Base-by-base conservation (phyloP, 345 rosid species). In the Moricandia moricandioides region DNA sequence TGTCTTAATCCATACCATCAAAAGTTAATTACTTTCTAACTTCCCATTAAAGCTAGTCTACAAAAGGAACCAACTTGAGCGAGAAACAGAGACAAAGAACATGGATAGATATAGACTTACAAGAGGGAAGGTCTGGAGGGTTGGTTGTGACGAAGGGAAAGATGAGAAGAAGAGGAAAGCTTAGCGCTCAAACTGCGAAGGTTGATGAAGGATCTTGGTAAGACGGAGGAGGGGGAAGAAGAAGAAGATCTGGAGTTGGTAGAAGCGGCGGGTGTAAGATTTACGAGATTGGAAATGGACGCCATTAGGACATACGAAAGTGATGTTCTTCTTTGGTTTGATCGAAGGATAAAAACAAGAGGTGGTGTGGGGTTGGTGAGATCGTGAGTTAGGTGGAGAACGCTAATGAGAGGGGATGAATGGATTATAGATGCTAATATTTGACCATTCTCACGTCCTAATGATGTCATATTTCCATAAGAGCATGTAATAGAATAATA, bases 251-350 rank as follows among this genome's bases (percentile, higher is more conserved):
- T 73, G 72, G 79, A 13, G 61, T 16, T 27, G 16, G 79, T 30
- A 18, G 83, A 72, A 47, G 86, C 61, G 1, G 84, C 65, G 6
- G 85, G 81, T 67, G 29, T 40, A 13, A 88, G 83, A 35, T 65
- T 78, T 3, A 92, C 79, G 58, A 90, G 91, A 85, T 85, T 91
- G 61, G 96, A 91, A 80, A 90, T 83, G 82, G 97, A 86, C 8
- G 97, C 92, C 99, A 94, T 88, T 6, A 10, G 29, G 26, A 21
- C 26, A 47, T 47, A 65, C 4, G 75, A 63, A 77, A 77, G 60
- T 10, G 45, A n/a, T 9, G 30, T 60, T 57, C 47, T 24, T 43
- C 49, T 45, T 45, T 67, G 73, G 73, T 67, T 67, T 72, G 73
- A 72, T 72, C 77, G 70, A 65, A 72, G 11, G 9, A n/a, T 51